Conservation (phyloP, 495 filamentous ascomycete genomes). For the Daldinia bambusicola region DNA sequence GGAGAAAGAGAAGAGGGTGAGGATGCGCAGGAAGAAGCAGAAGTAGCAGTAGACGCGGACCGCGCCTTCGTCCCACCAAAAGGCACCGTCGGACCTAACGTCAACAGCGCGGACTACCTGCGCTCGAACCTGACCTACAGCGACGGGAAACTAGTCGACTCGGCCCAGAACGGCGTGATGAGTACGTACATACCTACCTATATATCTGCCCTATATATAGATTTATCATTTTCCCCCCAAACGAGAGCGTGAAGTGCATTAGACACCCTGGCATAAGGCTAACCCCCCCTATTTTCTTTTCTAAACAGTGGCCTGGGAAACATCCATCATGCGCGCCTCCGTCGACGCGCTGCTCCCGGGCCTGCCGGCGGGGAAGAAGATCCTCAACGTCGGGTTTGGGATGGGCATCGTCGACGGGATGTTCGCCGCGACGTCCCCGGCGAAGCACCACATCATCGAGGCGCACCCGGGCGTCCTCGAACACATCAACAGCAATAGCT, state of each 20-base stretch:
- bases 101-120: slow-evolving; percentile 78
- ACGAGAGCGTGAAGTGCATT: too few relatives aligned
- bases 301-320: slow-evolving; percentile 85
- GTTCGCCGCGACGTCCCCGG: slow-evolving; percentile 75
- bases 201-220: too few relatives aligned
- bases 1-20: not conserved
- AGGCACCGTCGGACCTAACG: slow-evolving; percentile 50
- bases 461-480: slow-evolving; percentile 85
- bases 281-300: slow-evolving; percentile 6
- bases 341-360: slow-evolving; percentile 61
- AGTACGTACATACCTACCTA: slow-evolving; percentile 54
- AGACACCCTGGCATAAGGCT: slow-evolving; percentile 7
- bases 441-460: slow-evolving; percentile 87
- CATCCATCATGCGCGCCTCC: slow-evolving; percentile 83
- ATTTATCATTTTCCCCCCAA: too few relatives aligned
- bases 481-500: slow-evolving; percentile 63
- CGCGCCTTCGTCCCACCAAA: slow-evolving; percentile 51
- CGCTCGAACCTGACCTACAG: slow-evolving; percentile 79
- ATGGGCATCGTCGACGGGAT: slow-evolving; percentile 95
- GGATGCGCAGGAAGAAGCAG: not conserved
- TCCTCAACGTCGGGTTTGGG: slow-evolving; percentile 93
- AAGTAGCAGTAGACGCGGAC: slow-evolving; percentile 48
- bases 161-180: slow-evolving; percentile 90
- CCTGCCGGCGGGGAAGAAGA: slow-evolving; percentile 65
- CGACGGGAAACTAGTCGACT: slow-evolving; percentile 79